These are phyloP conservation scores for Peronosclerospora sorghi DNA, from an alignment of 352 stramenopile genomes.

Conservation along the genomic window DNA sequence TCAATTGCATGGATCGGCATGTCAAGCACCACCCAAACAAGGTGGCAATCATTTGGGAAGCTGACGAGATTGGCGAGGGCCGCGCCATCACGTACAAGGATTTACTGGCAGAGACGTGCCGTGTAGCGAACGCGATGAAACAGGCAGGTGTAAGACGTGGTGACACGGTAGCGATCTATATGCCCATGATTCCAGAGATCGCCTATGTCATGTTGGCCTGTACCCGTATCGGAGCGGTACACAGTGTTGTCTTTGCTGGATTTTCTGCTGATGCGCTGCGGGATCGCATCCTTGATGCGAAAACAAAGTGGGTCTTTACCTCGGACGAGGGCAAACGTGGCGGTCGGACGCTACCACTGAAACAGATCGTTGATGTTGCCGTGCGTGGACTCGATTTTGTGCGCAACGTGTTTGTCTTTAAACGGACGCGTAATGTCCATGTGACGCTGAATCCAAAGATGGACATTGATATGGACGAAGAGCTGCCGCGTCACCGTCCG, in stretches of 20 bases:
- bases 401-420: constrained; percentile 92
- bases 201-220: constrained; percentile 98
- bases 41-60: constrained; percentile 95
- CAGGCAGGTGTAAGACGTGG: constrained; percentile 80
- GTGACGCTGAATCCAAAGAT: constrained; percentile 66
- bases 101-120: constrained; percentile 48
- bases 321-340: constrained; percentile 88
- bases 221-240: constrained; percentile 92
- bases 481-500: constrained; percentile 82
- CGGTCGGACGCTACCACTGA: constrained; percentile 88
- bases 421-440: constrained; percentile 67
- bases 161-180: constrained; percentile 96
- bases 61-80: constrained; percentile 89
- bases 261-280: constrained; percentile 90
- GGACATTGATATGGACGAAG: constrained; percentile 90
- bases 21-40: constrained; percentile 69
- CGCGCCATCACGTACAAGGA: constrained; percentile 43
- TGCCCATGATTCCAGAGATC: constrained; percentile 98
- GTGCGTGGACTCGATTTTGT: constrained; percentile 85
- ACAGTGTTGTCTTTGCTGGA: constrained; percentile 96
- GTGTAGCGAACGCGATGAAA: constrained; percentile 95
- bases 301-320: constrained; percentile 89
- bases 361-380: constrained; percentile 92
- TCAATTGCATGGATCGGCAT: constrained; percentile 95
- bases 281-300: constrained; percentile 91